Base-by-base conservation (phyloP, 2,329 filamentous ascomycete genomes). In the Xylaria sp. region DNA sequence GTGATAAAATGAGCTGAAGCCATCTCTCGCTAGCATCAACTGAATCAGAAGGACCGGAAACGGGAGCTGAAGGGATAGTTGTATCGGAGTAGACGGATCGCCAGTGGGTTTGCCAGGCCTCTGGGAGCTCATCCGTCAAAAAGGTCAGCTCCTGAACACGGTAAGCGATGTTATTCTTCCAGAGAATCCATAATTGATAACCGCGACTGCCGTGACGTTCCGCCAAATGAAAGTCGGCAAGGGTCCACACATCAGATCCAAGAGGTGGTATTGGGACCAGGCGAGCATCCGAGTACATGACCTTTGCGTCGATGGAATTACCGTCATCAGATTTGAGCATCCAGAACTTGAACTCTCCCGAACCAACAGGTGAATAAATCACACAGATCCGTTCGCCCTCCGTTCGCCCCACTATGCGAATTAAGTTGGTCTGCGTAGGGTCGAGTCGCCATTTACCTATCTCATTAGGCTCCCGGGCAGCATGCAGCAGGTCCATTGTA, bases 321-420 rank as follows among this genome's bases (percentile, higher is more conserved):
- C 86, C 86, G 60, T 90, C 87, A 71, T 89, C 87, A 20, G 91
- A 87, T 60, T 87, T 87, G n/a, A 89, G 80, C 70, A 82, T 85
- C 93, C 94, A 99, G 76, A 99, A 94, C 78, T 97, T 98, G 85
- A 99, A 98, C 76, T 95, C 91, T 39, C 96, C 92, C 45, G 90
- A 87, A 33, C 94, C 92, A 69, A 96, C 89, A 0, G 96, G 95
- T 11, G 94, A 97, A 78, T 94, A 97, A 9, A 93, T 95, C 42
- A 93, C 89, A 60, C 95, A 87, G 15, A 88, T 77, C 44, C 85
- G 81, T 61, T 83, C 82, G 17, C 87, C 86, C 29, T 83, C 81
- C 47, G 77, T 81, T 45, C 81, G 83, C 15, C 89, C 87, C 60
- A 94, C 84, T 20, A 97, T 83, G 63, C 90, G 89, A 64, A 97